phyloP scores from a whole-genome alignment of 116 monocot genomes.

The Zostera marina region DNA sequence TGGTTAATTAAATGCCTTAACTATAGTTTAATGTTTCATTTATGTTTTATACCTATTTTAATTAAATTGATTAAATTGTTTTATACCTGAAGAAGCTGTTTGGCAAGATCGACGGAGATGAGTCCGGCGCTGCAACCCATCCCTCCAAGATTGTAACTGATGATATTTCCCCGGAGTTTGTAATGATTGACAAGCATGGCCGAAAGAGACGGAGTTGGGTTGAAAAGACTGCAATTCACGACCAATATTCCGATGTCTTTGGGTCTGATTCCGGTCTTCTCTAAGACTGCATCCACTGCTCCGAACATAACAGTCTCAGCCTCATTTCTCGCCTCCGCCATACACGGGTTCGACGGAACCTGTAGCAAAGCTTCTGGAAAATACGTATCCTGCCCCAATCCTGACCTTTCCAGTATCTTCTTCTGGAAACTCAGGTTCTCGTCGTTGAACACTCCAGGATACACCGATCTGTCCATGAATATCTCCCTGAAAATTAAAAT shows the following conservation, averaged over 20 bases:
- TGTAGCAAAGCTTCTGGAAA: conserved; percentile 1
- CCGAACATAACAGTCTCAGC: conserved; percentile 14
- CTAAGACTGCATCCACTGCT: conserved; percentile 2
- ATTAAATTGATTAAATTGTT: not conserved
- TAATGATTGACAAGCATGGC: conserved; percentile 11
- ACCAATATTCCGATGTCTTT: conserved; percentile 5
- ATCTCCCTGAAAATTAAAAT: not conserved
- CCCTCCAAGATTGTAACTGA: conserved; percentile 8
- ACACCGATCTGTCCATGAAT: conserved; percentile 1
- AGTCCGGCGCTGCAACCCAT: conserved; percentile 13
- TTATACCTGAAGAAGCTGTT: conserved; percentile 12
- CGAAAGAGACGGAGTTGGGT: conserved; percentile 4
- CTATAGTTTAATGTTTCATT: too few relatives aligned
- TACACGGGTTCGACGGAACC: conserved; percentile 5
- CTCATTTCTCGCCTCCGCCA: conserved; percentile 12
- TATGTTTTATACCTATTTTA: too few relatives aligned
- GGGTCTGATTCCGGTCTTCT: conserved; percentile 1
- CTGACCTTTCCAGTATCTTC: conserved; percentile 11
- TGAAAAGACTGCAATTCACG: conserved; percentile 13
- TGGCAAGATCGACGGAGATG: conserved; percentile 17
- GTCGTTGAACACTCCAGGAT: not conserved
- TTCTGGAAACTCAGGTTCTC: conserved; percentile 7
- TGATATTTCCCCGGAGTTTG: not conserved
- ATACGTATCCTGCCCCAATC: conserved; percentile 7
- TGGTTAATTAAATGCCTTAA: too few relatives aligned